Base-by-base conservation (phyloP, 2,329 filamentous ascomycete genomes). In the Aspergillus sojae region DNA sequence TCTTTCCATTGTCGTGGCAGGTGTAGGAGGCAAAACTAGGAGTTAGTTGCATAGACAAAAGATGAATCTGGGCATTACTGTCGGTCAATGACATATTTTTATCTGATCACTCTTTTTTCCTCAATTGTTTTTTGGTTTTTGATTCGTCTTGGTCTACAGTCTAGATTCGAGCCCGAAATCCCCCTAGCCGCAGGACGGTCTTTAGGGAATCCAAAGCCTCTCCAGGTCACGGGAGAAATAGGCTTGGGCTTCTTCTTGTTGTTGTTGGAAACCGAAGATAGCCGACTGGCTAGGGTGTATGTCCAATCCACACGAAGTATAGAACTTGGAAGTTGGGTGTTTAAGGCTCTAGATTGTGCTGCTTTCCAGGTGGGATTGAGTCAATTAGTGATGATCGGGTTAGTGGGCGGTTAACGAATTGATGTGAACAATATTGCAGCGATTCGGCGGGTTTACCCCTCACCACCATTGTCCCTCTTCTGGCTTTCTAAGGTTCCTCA, bases 21-120 rank as follows among this genome's bases (percentile, higher is more conserved):
- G 57, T 59, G 48, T 43, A 53, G 46, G 46, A 43, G 48, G 32
- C 36, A 52, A 59, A 59, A 50, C 57, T 56, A 54, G 58, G 58
- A 56, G 60, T 62, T 34, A 61, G 60, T 62, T 56, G 53, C 59
- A 62, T 62, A 57, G 60, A 62, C 36, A 62, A 57, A 62, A 43
- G 26, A 52, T 43, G 54, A 57, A 62, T 45, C 32, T 58, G 45
- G 48, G 41, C 16, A 53, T 28, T 54, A 16, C 39, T n/a, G 36
- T 43, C 45, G 26, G 48, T 53, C 39, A 53, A 43, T 39, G 45
- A 39, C 14, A 30, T 23, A 26, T 23, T 48, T 34, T 36, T 36
- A 14, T 19, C 41, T 30, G 28, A 14, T 23, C 11, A 26, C 48
- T 32, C 41, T 26, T n/a, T 57, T 23, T 19, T 19, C 5, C 26